A percentile compares a stretch with the other conserved stretches of the same genome.
These are phyloP conservation scores for Mycena capillaripes DNA, from an alignment of 768 basidiomycete species.

Conservation along the genomic window DNA sequence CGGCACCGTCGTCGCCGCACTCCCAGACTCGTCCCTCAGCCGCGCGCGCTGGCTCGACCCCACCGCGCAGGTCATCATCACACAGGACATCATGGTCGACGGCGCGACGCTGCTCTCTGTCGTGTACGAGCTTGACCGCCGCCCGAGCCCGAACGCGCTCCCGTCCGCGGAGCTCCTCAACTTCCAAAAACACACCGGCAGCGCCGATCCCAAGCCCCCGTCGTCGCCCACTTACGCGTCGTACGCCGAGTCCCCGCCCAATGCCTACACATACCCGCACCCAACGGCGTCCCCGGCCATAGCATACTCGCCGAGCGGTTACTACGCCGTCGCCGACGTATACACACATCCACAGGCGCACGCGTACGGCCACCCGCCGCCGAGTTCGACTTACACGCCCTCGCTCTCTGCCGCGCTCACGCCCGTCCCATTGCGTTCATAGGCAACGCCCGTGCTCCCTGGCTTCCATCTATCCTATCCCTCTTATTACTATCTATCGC, in stretches of 20 bases:
- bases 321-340: background rate
- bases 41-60: slow-evolving; percentile 80
- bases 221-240: background rate
- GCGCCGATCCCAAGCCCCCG: slow-evolving; percentile 5
- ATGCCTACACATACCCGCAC: background rate
- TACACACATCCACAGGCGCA: background rate
- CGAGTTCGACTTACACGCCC: slow-evolving; percentile 29
- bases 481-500: slow-evolving; percentile 31
- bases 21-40: slow-evolving; percentile 78
- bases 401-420: slow-evolving; percentile 60
- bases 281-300: background rate
- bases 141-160: slow-evolving; percentile 55
- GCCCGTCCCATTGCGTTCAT: slow-evolving; percentile 46
- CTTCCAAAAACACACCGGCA: slow-evolving; percentile 54
- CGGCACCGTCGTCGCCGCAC: slow-evolving; percentile 65
- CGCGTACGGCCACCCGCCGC: slow-evolving; percentile 2
- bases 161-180: slow-evolving; percentile 75
- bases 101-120: slow-evolving; percentile 72
- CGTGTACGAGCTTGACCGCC: slow-evolving; percentile 78
- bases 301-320: slow-evolving; percentile 12
- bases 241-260: background rate
- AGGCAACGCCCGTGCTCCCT: background rate
- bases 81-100: slow-evolving; percentile 80
- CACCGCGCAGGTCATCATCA: slow-evolving; percentile 67
- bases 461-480: slow-evolving; percentile 13